A percentile compares a stretch with the other conserved stretches of the same genome.
Evolutionary conservation across 2,329 filamentous ascomycete species (phyloP).

Genomic region (Mariannaea sp.): DNA sequence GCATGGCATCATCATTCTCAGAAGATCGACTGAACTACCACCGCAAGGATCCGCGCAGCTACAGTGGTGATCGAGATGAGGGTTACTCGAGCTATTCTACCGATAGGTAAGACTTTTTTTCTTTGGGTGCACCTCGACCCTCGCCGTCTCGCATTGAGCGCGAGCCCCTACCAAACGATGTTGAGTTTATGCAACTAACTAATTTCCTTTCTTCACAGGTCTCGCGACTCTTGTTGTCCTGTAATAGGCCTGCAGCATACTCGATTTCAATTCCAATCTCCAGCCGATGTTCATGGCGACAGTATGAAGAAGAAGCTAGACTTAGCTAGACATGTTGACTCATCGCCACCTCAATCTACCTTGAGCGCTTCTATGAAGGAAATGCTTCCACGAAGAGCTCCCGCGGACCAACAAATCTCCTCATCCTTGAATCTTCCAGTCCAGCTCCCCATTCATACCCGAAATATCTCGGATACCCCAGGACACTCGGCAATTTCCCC

Average conservation of each 20-base stretch:
- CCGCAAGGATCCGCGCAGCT: conserved; percentile 39
- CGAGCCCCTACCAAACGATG: neutral
- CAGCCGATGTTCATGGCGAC: conserved; percentile 54
- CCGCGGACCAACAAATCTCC: conserved; percentile 48
- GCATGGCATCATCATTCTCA: conserved; percentile 42
- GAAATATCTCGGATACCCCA: conserved; percentile 50
- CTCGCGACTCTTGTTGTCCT: conserved; percentile 47
- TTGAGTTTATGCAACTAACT: conserved; percentile 24
- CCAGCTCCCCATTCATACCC: conserved; percentile 50
- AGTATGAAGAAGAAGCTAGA: conserved; percentile 62
- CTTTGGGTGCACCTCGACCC: conserved; percentile 2
- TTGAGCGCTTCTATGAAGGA: conserved; percentile 51
- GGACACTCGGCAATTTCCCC: conserved; percentile 55
- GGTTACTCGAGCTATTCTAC: conserved; percentile 51
- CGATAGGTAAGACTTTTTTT: conserved; percentile 42
- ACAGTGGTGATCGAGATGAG: conserved; percentile 44
- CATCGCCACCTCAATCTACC: conserved; percentile 51
- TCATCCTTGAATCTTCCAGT: conserved; percentile 50
- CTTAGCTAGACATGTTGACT: conserved; percentile 51
- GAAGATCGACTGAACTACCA: conserved; percentile 44
- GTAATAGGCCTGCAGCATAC: conserved; percentile 57
- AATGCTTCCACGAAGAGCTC: conserved; percentile 42
- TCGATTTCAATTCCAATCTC: conserved; percentile 53
- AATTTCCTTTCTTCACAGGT: conserved; percentile 36
- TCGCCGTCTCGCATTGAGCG: conserved; percentile 1